phyloP scores from a whole-genome alignment of 768 basidiomycete species.

The Hypholoma fasciculare region DNA sequence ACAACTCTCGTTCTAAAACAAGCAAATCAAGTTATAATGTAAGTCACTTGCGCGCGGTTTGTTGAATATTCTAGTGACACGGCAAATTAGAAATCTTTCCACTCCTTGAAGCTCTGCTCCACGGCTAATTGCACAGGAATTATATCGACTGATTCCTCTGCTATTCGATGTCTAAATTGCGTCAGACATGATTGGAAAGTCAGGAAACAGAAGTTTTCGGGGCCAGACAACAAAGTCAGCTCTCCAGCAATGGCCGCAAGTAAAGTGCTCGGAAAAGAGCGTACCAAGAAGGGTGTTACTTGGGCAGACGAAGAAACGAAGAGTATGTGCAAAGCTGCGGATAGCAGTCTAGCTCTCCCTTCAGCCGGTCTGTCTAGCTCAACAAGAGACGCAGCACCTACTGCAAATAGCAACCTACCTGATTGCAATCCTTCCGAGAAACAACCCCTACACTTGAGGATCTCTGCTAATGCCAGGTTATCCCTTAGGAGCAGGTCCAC shows the following conservation, averaged over 20 bases:
- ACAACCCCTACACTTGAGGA: too few species aligned
- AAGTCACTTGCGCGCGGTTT: neutral
- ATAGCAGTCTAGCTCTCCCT: neutral
- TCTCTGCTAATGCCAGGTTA: too few species aligned
- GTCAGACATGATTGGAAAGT: slow-evolving; percentile 16
- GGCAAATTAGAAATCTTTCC: neutral
- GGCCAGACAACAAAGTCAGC: neutral
- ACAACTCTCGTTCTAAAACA: too few species aligned
- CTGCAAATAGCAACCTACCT: too few species aligned
- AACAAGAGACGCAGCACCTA: neutral
- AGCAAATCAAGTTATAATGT: neutral
- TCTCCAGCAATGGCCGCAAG: neutral
- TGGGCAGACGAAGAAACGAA: slow-evolving; percentile 31
- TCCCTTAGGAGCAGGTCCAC: too few species aligned
- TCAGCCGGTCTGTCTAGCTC: neutral
- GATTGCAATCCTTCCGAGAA: too few species aligned
- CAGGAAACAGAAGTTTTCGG: slow-evolving; percentile 2
- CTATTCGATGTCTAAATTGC: slow-evolving; percentile 15
- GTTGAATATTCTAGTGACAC: neutral
- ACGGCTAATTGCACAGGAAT: slow-evolving; percentile 18
- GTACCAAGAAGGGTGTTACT: slow-evolving; percentile 29
- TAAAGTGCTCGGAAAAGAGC: neutral
- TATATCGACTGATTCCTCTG: slow-evolving; percentile 12
- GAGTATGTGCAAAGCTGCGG: neutral
- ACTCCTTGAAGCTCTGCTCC: slow-evolving; percentile 19